Percentiles rank a stretch among this genome's conserved stretches.
Evolutionary conservation across 2,329 filamentous ascomycete species (phyloP).

Genomic region (Colletotrichum tropicicola): DNA sequence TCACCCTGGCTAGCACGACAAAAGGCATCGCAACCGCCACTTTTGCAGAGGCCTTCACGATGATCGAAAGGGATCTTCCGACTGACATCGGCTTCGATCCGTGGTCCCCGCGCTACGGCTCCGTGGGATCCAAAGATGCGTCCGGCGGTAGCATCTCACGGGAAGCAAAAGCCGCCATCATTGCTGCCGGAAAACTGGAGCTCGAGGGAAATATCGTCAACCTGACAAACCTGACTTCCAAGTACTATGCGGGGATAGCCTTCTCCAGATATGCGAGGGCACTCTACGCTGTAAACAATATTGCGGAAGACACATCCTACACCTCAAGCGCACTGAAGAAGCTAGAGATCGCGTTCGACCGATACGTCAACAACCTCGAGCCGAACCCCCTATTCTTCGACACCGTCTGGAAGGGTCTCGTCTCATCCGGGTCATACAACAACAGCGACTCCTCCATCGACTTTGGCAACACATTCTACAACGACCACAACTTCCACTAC

Average conservation of each 20-base stretch:
- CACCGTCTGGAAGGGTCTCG: slow-evolving; percentile 74
- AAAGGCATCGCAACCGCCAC: slow-evolving; percentile 80
- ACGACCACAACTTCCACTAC: slow-evolving; percentile 72
- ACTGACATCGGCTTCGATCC: slow-evolving; percentile 68
- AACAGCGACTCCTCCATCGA: slow-evolving; percentile 72
- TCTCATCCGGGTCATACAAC: slow-evolving; percentile 72
- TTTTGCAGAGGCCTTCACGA: slow-evolving; percentile 72
- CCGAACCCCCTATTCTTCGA: slow-evolving; percentile 65
- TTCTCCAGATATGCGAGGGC: slow-evolving; percentile 74
- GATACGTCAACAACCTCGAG: slow-evolving; percentile 69
- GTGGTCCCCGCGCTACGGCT: slow-evolving; percentile 39
- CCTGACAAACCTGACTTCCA: slow-evolving; percentile 76
- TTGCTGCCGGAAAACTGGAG: slow-evolving; percentile 67
- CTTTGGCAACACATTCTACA: slow-evolving; percentile 83
- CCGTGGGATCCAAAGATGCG: slow-evolving; percentile 67
- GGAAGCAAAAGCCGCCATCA: slow-evolving; percentile 61
- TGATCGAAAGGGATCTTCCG: slow-evolving; percentile 74
- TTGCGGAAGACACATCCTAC: slow-evolving; percentile 61
- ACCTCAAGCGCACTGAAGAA: slow-evolving; percentile 61
- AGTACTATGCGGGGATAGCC: slow-evolving; percentile 84
- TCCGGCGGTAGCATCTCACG: slow-evolving; percentile 48
- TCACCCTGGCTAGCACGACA: slow-evolving; percentile 77
- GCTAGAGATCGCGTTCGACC: slow-evolving; percentile 66
- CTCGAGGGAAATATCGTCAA: slow-evolving; percentile 71
- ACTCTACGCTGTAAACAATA: slow-evolving; percentile 65